These are phyloP conservation scores for Gossypium aridum DNA, from an alignment of 441 rosid species.

Conservation along the genomic window DNA sequence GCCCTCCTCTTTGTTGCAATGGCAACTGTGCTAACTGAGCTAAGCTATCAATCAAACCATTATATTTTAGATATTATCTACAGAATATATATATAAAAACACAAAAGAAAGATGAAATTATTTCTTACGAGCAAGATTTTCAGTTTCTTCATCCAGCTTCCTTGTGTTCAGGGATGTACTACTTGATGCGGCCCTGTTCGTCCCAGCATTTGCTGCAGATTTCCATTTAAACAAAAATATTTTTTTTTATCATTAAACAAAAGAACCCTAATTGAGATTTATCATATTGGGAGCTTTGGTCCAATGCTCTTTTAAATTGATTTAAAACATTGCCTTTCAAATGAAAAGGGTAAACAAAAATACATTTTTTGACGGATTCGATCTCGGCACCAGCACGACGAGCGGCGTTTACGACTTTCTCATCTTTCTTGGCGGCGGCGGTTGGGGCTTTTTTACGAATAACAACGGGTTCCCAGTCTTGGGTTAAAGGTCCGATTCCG, in stretches of 20 bases:
- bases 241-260: no score
- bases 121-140: slow-evolving; percentile 77
- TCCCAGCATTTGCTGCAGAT: slow-evolving; percentile 63
- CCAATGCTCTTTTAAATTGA: no score
- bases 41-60: no score
- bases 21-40: no score
- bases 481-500: slow-evolving; percentile 51
- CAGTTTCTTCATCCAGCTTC: slow-evolving; percentile 88
- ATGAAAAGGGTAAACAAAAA: not conserved
- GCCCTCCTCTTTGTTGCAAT: no score
- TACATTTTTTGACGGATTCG: slow-evolving; percentile 55
- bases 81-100: not conserved
- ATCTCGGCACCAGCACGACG: slow-evolving; percentile 72
- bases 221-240: no score
- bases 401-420: slow-evolving; percentile 73
- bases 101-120: not conserved
- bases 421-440: slow-evolving; percentile 73
- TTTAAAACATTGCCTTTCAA: not conserved
- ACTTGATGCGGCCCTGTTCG: slow-evolving; percentile 84
- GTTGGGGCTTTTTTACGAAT: slow-evolving; percentile 62
- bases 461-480: slow-evolving; percentile 76
- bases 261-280: not conserved
- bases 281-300: no score
- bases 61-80: no score
- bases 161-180: slow-evolving; percentile 79